Evolutionary conservation across 768 basidiomycete genomes (phyloP), one percentile per base, ranked within the genome.

Genomic region (Coprinopsis sp.): DNA sequence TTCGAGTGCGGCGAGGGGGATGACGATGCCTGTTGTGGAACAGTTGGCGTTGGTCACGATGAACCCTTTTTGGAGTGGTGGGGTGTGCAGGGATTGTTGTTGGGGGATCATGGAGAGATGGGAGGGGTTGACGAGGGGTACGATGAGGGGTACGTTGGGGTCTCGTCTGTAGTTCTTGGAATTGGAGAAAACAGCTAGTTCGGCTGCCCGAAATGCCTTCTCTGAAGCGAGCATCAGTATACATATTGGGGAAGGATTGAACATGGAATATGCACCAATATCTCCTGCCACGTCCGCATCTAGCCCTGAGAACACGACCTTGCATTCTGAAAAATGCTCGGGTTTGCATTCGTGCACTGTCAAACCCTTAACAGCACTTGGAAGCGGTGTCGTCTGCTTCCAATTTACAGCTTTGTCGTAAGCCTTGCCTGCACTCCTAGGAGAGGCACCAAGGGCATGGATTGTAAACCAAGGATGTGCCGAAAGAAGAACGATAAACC

Each of bases 21-120:
- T 81, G 49, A 91, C 91, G 60, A 84, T 76, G 33, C 88, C 94
- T 1, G 96, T 99, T 3, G 96, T 97, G 19, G 91, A 87, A 70
- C 96, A 98, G 70, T 98, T 99, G 55, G 96, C 96, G 64, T 99
- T 99, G 48, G 93, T 94, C 51, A 99, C 85, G 64, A 99, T 94
- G 73, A 91, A 98, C 3, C 96, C 96, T 54, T 79, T 82, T 58
- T 76, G 78, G 27, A 87, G 76, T 0, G 79, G 80, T 16, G 81
- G 87, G 2, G 72, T 66, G 54, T 88, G 84, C 13, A 78, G 68
- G 2, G 79, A 55, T 42, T 73, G 89, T 65, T 99, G 96, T 58
- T 92, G 87, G 0, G 78, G 73, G 58, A 99, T 73, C 55, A 98
- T 88, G 54, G 79, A 70, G 23, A 97, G 69, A 63, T 99, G 96